A percentile compares a stretch with the other conserved stretches of the same genome.
Evolutionary conservation across 202 grass and related monocot genomes (phyloP).

Genomic region (Digitaria exilis): DNA sequence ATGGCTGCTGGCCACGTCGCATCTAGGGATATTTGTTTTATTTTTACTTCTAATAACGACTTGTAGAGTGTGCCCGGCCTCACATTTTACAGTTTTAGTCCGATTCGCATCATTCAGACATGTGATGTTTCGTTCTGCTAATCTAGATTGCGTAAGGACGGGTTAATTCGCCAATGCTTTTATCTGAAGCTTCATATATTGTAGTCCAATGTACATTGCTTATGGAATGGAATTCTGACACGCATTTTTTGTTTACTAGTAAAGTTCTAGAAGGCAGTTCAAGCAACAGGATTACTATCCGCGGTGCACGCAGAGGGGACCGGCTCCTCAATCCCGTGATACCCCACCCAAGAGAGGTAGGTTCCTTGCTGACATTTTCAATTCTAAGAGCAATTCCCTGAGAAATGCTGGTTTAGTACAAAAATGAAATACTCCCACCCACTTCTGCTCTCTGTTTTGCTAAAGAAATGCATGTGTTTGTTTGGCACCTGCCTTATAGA

Average conservation of each 20-base stretch:
- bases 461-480: slow-evolving; percentile 58
- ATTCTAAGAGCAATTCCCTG: neutral
- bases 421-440: slow-evolving; percentile 21
- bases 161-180: slow-evolving; percentile 29
- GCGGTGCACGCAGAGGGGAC: slow-evolving; percentile 64
- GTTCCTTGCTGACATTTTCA: slow-evolving; percentile 24
- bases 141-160: slow-evolving; percentile 11
- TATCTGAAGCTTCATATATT: slow-evolving; percentile 22
- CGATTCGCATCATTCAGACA: slow-evolving; percentile 13
- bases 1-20: neutral
- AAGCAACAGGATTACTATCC: slow-evolving; percentile 77
- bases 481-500: slow-evolving; percentile 82
- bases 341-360: slow-evolving; percentile 93
- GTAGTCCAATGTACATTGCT: slow-evolving; percentile 8
- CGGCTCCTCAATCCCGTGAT: slow-evolving; percentile 87
- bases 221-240: slow-evolving; percentile 8
- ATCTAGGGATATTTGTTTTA: neutral
- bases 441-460: slow-evolving; percentile 27
- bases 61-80: neutral
- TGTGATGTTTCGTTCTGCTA: neutral
- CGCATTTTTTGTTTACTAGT: slow-evolving; percentile 38
- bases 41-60: neutral
- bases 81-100: slow-evolving; percentile 20
- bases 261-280: slow-evolving; percentile 60
- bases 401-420: neutral